Evolutionary conservation across 441 rosid species (phyloP).

Genomic region (Viola pubescens): DNA sequence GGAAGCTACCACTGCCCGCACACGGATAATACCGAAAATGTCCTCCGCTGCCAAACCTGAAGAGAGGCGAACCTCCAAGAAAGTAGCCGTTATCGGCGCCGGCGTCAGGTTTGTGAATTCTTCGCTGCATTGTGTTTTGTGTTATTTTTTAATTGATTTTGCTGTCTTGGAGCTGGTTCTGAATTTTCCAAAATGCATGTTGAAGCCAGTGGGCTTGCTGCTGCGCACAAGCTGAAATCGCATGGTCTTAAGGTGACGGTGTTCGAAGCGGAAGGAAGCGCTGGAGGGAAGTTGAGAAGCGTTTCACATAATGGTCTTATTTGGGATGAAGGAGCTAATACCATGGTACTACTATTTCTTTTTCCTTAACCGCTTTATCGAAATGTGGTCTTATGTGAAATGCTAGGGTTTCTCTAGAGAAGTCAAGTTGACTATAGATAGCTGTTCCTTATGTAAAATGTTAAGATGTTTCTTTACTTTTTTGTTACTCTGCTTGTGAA

Average conservation of each 20-base stretch:
- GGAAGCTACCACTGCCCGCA: background rate
- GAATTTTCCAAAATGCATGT: constrained; percentile 4
- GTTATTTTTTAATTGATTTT: constrained; percentile 1
- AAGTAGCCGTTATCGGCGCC: constrained; percentile 83
- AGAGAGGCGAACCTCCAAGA: constrained; percentile 25
- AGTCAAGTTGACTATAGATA: background rate
- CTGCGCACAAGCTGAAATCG: constrained; percentile 80
- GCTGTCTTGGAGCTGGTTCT: background rate
- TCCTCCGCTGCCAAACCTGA: background rate
- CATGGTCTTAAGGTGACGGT: constrained; percentile 67
- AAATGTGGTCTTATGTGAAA: too few species aligned
- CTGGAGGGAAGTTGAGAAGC: constrained; percentile 83
- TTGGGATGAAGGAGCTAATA: constrained; percentile 98
- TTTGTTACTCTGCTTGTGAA: too few species aligned
- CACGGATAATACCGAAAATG: background rate
- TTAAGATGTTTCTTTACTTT: background rate
- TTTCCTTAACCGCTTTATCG: background rate
- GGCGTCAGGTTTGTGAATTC: constrained; percentile 59
- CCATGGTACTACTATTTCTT: constrained; percentile 43
- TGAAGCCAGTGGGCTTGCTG: constrained; percentile 68
- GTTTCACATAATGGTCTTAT: constrained; percentile 46
- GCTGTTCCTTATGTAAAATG: background rate
- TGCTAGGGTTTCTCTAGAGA: background rate
- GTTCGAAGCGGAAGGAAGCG: constrained; percentile 74
- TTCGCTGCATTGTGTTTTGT: background rate